phyloP scores from a whole-genome alignment of 352 stramenopile genomes.

The Pythium rishiriense region DNA sequence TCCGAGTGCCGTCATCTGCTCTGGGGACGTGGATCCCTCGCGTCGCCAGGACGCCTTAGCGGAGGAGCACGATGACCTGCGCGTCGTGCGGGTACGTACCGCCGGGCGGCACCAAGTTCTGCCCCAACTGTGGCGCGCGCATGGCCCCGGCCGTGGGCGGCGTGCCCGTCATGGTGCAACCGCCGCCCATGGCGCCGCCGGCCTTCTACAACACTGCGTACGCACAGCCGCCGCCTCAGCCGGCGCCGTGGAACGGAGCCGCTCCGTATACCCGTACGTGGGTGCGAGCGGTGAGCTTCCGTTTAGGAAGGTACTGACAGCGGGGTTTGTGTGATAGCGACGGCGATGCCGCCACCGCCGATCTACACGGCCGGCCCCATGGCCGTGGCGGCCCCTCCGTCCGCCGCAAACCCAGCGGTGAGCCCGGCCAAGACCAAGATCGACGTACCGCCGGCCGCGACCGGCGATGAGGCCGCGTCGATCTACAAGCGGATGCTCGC shows the following conservation, averaged over 20 bases:
- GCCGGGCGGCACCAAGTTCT: conserved; percentile 41
- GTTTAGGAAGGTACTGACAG: neutral
- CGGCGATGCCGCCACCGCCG: neutral
- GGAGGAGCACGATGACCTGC: conserved; percentile 35
- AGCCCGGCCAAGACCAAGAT: conserved; percentile 27
- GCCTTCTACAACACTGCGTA: neutral
- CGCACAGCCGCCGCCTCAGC: neutral
- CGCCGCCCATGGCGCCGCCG: neutral
- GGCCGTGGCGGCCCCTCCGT: neutral
- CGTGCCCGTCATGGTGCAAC: conserved; percentile 10
- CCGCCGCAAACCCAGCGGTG: neutral
- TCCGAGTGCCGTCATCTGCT: neutral
- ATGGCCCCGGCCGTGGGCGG: conserved; percentile 10
- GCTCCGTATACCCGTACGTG: conserved; percentile 11
- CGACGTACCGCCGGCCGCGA: conserved; percentile 54
- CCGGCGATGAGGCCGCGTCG: conserved; percentile 63
- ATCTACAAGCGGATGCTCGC: conserved; percentile 86
- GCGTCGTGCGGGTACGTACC: conserved; percentile 39
- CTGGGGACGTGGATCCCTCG: no score
- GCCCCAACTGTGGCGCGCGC: conserved; percentile 52
- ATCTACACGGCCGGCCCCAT: neutral
- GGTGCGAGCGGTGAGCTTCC: neutral
- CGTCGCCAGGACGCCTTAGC: no score
- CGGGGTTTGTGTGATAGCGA: neutral
- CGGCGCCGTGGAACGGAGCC: conserved; percentile 10